phyloP scores from a whole-genome alignment of 805 yeast genomes.

The Candida boleticola region DNA sequence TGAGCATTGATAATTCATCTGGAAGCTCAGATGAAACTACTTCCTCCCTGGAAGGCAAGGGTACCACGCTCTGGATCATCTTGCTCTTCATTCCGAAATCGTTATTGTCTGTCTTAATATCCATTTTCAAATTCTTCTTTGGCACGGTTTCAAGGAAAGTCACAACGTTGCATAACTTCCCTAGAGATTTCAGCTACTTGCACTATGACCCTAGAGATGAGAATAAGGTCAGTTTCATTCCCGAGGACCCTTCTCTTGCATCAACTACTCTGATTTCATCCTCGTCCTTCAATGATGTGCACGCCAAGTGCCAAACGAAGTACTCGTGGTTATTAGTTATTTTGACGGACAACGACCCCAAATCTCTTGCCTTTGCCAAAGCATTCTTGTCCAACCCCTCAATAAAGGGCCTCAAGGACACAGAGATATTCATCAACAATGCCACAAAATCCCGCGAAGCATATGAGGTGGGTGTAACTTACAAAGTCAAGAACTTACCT shows the following conservation, averaged over 20 bases:
- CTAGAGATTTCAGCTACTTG: constrained; percentile 26
- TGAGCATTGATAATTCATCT: not conserved
- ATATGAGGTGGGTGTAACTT: constrained; percentile 33
- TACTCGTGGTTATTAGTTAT: constrained; percentile 35
- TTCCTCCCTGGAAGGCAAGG: not conserved
- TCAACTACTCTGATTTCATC: not conserved
- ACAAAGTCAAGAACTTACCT: constrained; percentile 29
- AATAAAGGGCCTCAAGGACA: constrained; percentile 25
- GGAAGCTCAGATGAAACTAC: constrained; percentile 1
- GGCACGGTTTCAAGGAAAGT: constrained; percentile 13
- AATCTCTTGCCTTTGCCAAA: constrained; percentile 13
- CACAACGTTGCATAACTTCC: constrained; percentile 16
- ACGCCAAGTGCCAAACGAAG: constrained; percentile 25
- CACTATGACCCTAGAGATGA: constrained; percentile 16
- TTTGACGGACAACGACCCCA: constrained; percentile 26
- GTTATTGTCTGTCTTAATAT: constrained; percentile 39
- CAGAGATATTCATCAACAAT: constrained; percentile 28
- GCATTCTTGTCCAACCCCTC: constrained; percentile 5
- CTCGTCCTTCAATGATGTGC: constrained; percentile 27
- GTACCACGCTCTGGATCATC: constrained; percentile 38
- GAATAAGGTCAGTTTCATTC: not conserved
- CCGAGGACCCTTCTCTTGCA: not conserved
- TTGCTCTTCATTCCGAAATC: constrained; percentile 56
- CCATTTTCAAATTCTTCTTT: constrained; percentile 27
- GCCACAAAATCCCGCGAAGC: constrained; percentile 34